Evolutionary conservation across 257 asterid species (phyloP).

Genomic region (Gentiana straminea): DNA sequence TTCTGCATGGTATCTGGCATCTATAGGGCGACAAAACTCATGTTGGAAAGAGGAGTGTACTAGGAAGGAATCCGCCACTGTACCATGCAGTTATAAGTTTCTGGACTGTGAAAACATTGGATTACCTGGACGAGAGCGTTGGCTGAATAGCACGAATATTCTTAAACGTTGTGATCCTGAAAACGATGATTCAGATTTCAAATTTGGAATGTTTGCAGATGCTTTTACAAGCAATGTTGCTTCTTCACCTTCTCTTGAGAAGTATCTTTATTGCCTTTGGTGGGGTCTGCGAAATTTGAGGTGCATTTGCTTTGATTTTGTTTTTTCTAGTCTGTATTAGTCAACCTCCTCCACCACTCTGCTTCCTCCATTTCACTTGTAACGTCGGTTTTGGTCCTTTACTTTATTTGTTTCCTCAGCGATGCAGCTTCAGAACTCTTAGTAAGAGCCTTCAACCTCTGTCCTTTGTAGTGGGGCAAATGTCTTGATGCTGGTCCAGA

Average conservation of each 20-base stretch:
- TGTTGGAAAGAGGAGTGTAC: constrained; percentile 66
- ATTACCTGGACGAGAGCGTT: constrained; percentile 22
- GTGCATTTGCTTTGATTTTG: constrained; percentile 18
- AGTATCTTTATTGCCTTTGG: constrained; percentile 92
- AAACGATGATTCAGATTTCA: constrained; percentile 67
- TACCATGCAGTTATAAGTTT: constrained; percentile 40
- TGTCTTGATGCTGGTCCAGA: too few relatives aligned
- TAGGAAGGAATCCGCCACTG: constrained; percentile 25
- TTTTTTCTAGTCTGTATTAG: background rate
- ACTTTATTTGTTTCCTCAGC: too few relatives aligned
- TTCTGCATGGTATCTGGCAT: constrained; percentile 88
- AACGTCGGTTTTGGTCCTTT: too few relatives aligned
- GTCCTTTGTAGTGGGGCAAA: too few relatives aligned
- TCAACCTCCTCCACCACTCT: background rate
- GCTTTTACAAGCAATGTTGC: constrained; percentile 82
- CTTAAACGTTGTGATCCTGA: constrained; percentile 54
- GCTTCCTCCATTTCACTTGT: background rate
- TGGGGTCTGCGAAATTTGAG: constrained; percentile 97
- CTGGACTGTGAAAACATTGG: constrained; percentile 42
- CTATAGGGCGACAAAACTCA: constrained; percentile 78
- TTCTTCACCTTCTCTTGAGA: constrained; percentile 50
- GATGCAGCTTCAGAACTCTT: too few relatives aligned
- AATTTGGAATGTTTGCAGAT: constrained; percentile 92
- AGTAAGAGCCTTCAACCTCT: too few relatives aligned
- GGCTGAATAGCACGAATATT: constrained; percentile 58